Evolutionary conservation across 225 moss, liverwort and hornwort genomes (phyloP), one percentile per base, ranked within the genome.

Genomic region (Sphagnum contortum): DNA sequence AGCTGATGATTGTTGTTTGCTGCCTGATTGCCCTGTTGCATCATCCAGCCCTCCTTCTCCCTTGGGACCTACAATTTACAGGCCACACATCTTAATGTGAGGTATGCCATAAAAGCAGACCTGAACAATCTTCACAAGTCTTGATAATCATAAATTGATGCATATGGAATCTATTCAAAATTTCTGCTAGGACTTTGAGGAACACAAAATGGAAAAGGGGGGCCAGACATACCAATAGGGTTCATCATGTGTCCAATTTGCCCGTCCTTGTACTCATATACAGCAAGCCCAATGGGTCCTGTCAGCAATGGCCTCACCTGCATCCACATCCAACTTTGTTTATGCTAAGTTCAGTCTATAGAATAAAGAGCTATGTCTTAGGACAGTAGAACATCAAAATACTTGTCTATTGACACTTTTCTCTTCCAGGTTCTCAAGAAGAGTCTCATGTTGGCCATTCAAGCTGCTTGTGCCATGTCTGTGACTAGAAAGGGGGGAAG

Each of bases 171-270:
- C 29, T 29, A 1, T 29, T 29, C 29, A 29, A 29, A 29, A 29
- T 29, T 29, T 29, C 29, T 29, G 29, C 29, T 29, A 29, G 29
- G 29, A 29, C 29, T 29, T 29, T 29, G 29, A 29, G 29, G 29
- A 29, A 29, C 29, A 29, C 29, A 29, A 29, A 29, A 29, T 29
- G 29, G 29, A 29, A 29, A 29, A 29, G 29, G 0, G 1, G 29
- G 29, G 29, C 29, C 29, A 52, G 4, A 11, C 66, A 53, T 81
- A 98, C 96, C 96, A 44, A 98, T 98, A 47, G 96, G 96, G 67
- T 98, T 98, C 89, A 88, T 72, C 96, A 98, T 91, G 70, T 98
- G 92, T 12, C 96, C 96, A 57, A 93, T 98, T 84, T 93, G 82
- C 55, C 96, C 96, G 71, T 87, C 96, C 78, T 78, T 91, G 67